Conservation (phyloP, 768 basidiomycete species). For the Sarcodon aspratus region DNA sequence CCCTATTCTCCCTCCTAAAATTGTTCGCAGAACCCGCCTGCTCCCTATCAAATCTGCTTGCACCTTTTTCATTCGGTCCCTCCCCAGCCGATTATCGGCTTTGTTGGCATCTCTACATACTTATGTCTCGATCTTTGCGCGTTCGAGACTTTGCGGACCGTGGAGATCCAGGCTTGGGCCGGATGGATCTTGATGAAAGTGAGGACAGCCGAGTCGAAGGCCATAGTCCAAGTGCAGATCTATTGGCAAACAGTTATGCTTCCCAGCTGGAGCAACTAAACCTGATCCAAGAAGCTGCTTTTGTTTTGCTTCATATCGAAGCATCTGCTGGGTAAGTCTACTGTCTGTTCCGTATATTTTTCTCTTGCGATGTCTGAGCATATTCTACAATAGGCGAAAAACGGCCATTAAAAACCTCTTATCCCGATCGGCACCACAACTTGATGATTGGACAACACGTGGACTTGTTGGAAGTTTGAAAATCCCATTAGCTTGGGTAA, state of each 20-base stretch:
- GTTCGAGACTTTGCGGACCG: conserved; percentile 86
- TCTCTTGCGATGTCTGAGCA: not conserved
- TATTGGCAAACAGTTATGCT: conserved; percentile 77
- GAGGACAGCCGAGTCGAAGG: conserved; percentile 47
- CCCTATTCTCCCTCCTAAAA: conserved; percentile 71
- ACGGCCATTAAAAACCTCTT: conserved; percentile 78
- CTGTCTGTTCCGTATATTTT: not conserved
- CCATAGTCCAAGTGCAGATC: conserved; percentile 75
- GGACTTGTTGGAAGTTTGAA: conserved; percentile 68
- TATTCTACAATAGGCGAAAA: conserved; percentile 44
- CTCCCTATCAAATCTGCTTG: conserved; percentile 57
- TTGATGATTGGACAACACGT: conserved; percentile 66
- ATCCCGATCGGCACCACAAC: conserved; percentile 46
- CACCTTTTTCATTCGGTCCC: conserved; percentile 63
- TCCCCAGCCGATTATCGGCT: conserved; percentile 74
- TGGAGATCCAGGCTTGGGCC: conserved; percentile 25
- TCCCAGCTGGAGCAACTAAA: conserved; percentile 74
- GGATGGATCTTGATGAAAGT: conserved; percentile 19
- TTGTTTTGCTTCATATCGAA: conserved; percentile 85
- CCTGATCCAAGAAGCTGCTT: conserved; percentile 76
- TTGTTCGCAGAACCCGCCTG: conserved; percentile 63
- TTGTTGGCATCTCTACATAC: conserved; percentile 87
- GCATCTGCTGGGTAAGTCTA: conserved; percentile 58
- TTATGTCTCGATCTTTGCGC: conserved; percentile 75
- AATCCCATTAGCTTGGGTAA: conserved; percentile 81